Evolutionary conservation across 305 asterid species (phyloP).

Genomic region (Fraxinus baroniana): DNA sequence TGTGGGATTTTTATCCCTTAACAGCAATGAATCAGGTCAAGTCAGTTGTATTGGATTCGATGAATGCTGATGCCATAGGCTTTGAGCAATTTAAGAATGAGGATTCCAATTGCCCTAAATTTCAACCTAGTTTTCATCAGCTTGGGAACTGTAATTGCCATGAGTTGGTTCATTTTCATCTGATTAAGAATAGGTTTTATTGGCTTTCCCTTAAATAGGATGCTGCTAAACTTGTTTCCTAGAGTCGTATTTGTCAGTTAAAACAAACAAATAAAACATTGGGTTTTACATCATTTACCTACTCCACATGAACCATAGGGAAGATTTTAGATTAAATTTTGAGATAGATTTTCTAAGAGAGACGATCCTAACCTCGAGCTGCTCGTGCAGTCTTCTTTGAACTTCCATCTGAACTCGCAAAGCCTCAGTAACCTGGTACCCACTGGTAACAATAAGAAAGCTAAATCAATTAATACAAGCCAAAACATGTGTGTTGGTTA

Average conservation of each 20-base stretch:
- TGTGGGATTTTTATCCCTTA: too few relatives aligned
- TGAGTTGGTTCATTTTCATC: not conserved
- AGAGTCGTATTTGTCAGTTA: not conserved
- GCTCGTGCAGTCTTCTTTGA: conserved; percentile 80
- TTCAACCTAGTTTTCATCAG: not conserved
- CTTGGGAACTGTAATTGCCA: not conserved
- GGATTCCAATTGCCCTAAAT: not conserved
- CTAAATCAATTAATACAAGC: not conserved
- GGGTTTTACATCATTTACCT: not conserved
- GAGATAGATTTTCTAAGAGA: not conserved
- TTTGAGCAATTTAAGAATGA: not conserved
- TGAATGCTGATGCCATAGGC: not conserved
- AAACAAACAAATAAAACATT: not conserved
- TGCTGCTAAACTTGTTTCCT: not conserved
- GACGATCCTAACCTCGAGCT: conserved; percentile 65
- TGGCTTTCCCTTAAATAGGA: not conserved
- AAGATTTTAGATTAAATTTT: not conserved
- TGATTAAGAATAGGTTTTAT: not conserved
- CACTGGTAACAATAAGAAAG: conserved; percentile 47
- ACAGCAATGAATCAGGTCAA: not conserved
- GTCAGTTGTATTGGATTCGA: not conserved
- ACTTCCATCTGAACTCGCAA: conserved; percentile 93
- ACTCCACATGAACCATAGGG: not conserved
- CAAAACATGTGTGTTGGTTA: not conserved
- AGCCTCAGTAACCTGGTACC: conserved; percentile 89